Evolutionary conservation across 2,329 filamentous ascomycete species (phyloP).

Genomic region (Sclerotinia sclerotiorum): DNA sequence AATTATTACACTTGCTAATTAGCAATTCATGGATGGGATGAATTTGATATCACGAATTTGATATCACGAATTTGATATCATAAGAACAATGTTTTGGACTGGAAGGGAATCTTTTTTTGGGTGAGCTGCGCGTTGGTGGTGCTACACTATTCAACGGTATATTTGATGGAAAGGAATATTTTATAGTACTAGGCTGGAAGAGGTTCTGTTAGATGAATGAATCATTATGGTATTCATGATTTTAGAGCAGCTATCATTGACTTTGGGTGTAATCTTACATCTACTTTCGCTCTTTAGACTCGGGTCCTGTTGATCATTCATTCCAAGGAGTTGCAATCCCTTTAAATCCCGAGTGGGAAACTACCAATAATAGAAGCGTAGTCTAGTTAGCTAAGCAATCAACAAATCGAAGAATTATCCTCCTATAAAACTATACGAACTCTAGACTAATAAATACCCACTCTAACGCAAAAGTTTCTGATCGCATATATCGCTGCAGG

Average conservation of each 20-base stretch:
- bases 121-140: neutral
- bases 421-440: too few species aligned
- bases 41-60: constrained; percentile 13
- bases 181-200: neutral
- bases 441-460: too few species aligned
- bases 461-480: too few species aligned
- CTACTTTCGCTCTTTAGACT: neutral
- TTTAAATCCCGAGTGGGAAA: too few species aligned
- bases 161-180: neutral
- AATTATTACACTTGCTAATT: constrained; percentile 24
- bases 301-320: too few species aligned
- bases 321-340: too few species aligned
- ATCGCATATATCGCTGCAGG: too few species aligned
- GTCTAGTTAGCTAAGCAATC: too few species aligned
- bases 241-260: neutral
- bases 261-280: neutral
- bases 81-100: neutral
- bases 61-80: constrained; percentile 15
- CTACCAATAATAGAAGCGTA: too few species aligned
- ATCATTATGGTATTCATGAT: neutral
- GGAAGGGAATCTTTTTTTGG: neutral
- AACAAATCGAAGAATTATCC: too few species aligned
- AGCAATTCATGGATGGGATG: neutral
- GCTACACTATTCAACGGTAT: neutral
- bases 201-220: neutral